phyloP scores from a whole-genome alignment of 306 rosid genomes.

The Chamaecrista fasciculata region DNA sequence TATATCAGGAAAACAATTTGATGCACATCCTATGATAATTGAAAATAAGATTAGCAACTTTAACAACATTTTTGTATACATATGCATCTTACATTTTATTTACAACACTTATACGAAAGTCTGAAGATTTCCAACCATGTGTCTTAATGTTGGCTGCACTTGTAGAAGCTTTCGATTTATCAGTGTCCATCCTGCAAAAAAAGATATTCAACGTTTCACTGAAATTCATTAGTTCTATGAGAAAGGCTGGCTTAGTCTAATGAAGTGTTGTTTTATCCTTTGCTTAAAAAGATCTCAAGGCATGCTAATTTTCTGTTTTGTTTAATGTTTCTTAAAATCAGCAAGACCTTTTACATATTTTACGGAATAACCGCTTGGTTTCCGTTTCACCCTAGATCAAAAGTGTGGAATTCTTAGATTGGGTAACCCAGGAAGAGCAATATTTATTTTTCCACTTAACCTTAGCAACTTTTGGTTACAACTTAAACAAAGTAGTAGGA shows the following conservation, averaged over 20 bases:
- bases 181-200: slow-evolving; percentile 12
- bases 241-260: not conserved
- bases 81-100: slow-evolving; percentile 32
- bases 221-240: slow-evolving; percentile 13
- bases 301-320: not conserved
- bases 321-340: not conserved
- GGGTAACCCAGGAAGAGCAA: not conserved
- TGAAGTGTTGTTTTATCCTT: not conserved
- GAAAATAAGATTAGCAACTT: too few relatives aligned
- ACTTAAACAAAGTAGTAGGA: not conserved
- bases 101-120: not conserved
- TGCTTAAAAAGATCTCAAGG: too few relatives aligned
- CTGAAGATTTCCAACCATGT: slow-evolving; percentile 17
- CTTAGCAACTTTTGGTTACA: not conserved
- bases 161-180: not conserved
- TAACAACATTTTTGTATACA: too few relatives aligned
- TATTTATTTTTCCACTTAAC: not conserved
- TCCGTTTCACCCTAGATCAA: not conserved
- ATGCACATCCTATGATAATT: too few relatives aligned
- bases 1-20: too few relatives aligned
- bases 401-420: not conserved
- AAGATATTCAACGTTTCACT: not conserved
- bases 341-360: not conserved
- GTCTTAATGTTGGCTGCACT: not conserved
- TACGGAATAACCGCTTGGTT: not conserved